Evolutionary conservation across 257 asterid species (phyloP).

Genomic region (Euphrasia confusa): DNA sequence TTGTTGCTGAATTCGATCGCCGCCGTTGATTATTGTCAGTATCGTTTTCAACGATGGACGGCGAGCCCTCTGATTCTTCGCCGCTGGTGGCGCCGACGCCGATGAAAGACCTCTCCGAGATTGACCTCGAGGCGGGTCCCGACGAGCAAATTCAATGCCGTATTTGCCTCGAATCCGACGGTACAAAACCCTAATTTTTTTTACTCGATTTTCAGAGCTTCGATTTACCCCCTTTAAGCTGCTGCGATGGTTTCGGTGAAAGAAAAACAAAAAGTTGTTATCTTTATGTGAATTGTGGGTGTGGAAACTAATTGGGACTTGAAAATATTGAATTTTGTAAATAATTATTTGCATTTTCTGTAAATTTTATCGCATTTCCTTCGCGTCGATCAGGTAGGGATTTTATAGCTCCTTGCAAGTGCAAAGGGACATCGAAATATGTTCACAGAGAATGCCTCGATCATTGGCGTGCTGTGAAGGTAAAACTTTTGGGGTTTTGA

Average conservation of each 20-base stretch:
- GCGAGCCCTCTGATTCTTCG: constrained; percentile 51
- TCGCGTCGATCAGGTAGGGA: constrained; percentile 72
- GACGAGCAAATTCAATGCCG: constrained; percentile 98
- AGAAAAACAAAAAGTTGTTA: constrained; percentile 7
- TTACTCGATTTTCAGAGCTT: constrained; percentile 1
- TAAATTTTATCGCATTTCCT: not conserved
- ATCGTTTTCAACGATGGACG: constrained; percentile 38
- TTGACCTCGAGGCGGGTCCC: constrained; percentile 96
- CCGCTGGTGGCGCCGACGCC: constrained; percentile 72
- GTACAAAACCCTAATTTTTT: constrained; percentile 28
- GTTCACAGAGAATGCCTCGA: constrained; percentile 93
- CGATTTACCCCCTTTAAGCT: constrained; percentile 6
- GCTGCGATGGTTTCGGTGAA: not conserved
- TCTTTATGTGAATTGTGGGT: constrained; percentile 14
- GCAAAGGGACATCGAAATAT: constrained; percentile 85
- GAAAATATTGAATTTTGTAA: not conserved
- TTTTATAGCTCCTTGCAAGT: constrained; percentile 94
- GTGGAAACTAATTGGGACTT: not conserved
- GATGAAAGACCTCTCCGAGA: constrained; percentile 55
- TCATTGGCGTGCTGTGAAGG: constrained; percentile 98
- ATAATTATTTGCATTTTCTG: not conserved
- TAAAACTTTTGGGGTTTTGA: constrained; percentile 11
- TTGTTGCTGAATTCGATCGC: constrained; percentile 23
- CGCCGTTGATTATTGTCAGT: not conserved
- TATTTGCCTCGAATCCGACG: constrained; percentile 94